Base-by-base conservation (phyloP, 805 yeast genomes). In the Metschnikowia similis region DNA sequence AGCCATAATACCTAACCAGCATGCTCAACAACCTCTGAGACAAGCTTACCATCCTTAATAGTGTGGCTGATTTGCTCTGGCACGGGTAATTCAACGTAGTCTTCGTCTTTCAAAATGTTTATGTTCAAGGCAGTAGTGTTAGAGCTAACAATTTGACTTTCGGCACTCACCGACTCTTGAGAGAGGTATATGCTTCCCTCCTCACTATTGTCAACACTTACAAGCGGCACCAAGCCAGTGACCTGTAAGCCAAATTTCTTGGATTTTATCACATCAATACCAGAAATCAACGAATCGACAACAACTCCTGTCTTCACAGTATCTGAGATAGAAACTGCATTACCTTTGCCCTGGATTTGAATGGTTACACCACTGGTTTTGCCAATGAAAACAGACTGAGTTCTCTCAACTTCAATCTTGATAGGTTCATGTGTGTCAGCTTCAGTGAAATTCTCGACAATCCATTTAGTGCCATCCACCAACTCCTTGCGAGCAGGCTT, bases 61-160 rank as follows among this genome's bases (percentile, higher is more conserved):
- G 80, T 74, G 69, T 89, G 96, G 63, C 82, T 81, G 68, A 94
- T 79, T 72, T 94, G 99, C 70, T 94, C 99, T 8, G 98, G 97
- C 38, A 87, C 80, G 8, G 96, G 84, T 48, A 82, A 71, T 68
- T 94, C 99, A 48, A 75, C 80, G 68, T 79, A 84, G 65, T 92
- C 96, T 35, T 82, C 89, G 21, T 77, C 84, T 13, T 74, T 80
- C 28, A 96, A 96, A 41, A 89, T 77, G 62, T 91, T 89, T 58
- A 94, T 75, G 66, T 94, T 94, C 66, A 94, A 73, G 3, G 96
- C 80, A 0, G 97, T 87, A 13, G 96, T 81, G 47, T 88, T 83
- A 42, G 96, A 85, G 2, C 97, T 87, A 69, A 83, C 89, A 41
- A 94, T 74, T 62, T 89, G 76, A 35, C 63, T 57, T 37, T 69